phyloP scores from a whole-genome alignment of 73 alveolate genomes.

The Tetrahymena borealis region DNA sequence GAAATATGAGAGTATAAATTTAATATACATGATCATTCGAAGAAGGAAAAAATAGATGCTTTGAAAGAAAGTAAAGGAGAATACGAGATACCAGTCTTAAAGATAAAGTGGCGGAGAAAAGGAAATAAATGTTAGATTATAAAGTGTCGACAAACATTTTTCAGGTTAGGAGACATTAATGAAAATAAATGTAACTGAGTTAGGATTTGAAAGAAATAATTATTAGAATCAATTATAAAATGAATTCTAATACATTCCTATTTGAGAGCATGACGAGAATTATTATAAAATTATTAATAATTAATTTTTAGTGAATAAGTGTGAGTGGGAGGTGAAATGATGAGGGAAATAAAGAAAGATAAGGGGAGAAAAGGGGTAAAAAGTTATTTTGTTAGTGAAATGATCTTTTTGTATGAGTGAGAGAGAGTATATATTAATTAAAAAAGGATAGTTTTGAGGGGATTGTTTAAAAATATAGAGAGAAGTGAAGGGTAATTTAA shows the following conservation, averaged over 20 bases:
- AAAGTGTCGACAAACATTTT: background rate
- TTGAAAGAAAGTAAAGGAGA: background rate
- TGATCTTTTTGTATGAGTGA: background rate
- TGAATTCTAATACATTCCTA: background rate
- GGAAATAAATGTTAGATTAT: too few species aligned
- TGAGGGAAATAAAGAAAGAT: background rate
- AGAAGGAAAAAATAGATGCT: background rate
- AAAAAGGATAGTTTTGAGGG: constrained; percentile 2
- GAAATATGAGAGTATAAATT: background rate
- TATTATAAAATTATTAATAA: background rate
- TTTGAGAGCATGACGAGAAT: background rate
- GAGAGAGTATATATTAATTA: background rate
- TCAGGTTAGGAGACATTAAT: background rate
- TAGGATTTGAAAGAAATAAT: too few species aligned
- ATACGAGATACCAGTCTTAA: background rate
- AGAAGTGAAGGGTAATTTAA: constrained; percentile 2
- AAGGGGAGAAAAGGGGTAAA: constrained; percentile 2
- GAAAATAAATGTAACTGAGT: too few species aligned
- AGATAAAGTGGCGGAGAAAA: background rate
- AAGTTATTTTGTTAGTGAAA: background rate
- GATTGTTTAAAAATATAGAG: background rate
- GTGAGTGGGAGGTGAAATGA: background rate
- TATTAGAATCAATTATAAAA: background rate
- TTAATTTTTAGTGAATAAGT: background rate
- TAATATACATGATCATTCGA: background rate